A percentile compares a stretch with the other conserved stretches of the same genome.
These are phyloP conservation scores for Trichoderma gamsii DNA, from an alignment of 495 filamentous ascomycete genomes.

Conservation along the genomic window DNA sequence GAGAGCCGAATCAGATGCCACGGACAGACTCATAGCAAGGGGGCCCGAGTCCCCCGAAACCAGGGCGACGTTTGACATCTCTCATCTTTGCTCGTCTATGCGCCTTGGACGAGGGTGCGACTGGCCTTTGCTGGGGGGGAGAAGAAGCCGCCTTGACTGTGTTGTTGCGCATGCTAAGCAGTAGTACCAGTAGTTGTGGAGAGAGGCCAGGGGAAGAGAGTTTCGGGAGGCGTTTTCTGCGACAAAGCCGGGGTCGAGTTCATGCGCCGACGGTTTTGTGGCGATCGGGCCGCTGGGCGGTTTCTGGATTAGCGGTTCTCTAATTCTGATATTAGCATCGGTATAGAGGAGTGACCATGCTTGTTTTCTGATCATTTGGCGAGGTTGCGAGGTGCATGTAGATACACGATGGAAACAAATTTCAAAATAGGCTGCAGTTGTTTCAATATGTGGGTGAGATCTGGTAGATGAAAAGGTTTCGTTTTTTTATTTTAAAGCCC, in stretches of 20 bases:
- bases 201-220: neutral
- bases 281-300: neutral
- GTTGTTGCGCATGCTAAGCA: neutral
- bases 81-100: slow-evolving; percentile 6
- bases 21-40: neutral
- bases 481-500: neutral
- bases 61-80: neutral
- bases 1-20: neutral
- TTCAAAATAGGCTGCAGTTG: neutral
- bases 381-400: neutral
- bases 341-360: neutral
- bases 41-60: neutral
- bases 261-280: slow-evolving; percentile 2
- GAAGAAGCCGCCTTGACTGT: neutral
- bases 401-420: neutral
- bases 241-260: neutral
- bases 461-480: neutral
- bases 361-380: neutral
- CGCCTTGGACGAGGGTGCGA: neutral
- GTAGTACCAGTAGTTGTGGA: neutral
- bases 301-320: neutral
- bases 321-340: neutral
- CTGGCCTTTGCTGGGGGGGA: neutral
- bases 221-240: slow-evolving; percentile 8
- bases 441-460: neutral